These are phyloP conservation scores for Fraxinus greggii DNA, from an alignment of 305 asterid species.

Conservation along the genomic window DNA sequence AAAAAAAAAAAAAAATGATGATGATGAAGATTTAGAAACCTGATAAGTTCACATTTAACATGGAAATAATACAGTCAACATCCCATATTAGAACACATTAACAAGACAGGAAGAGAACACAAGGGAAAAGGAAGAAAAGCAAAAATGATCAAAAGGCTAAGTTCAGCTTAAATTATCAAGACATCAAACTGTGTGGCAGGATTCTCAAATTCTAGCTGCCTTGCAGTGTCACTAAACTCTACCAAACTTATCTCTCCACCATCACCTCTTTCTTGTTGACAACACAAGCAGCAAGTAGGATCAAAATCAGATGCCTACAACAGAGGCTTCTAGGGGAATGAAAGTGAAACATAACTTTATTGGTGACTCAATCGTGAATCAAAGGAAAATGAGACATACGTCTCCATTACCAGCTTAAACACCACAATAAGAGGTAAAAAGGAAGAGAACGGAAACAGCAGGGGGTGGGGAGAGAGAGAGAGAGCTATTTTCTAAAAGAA, in stretches of 20 bases:
- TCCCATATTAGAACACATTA: background rate
- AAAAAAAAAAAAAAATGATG: background rate
- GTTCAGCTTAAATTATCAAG: background rate
- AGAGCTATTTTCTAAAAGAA: background rate
- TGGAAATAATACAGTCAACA: background rate
- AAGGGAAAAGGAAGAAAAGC: background rate
- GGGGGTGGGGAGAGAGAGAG: background rate
- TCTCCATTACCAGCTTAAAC: background rate
- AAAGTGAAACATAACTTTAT: background rate
- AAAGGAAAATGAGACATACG: background rate
- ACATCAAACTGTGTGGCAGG: background rate
- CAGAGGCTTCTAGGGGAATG: background rate
- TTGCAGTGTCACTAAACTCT: background rate
- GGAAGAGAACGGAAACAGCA: background rate
- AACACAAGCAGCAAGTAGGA: constrained; percentile 1
- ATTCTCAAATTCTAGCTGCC: background rate
- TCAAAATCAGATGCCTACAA: background rate
- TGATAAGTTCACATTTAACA: background rate
- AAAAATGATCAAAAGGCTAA: background rate
- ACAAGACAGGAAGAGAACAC: background rate
- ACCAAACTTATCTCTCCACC: background rate
- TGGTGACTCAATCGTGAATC: background rate
- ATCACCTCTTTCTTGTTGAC: background rate
- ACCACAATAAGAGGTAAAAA: background rate
- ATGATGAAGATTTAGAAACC: background rate